Conservation (phyloP, 176 grass and related monocot species). For the Aegilops tauschii region DNA sequence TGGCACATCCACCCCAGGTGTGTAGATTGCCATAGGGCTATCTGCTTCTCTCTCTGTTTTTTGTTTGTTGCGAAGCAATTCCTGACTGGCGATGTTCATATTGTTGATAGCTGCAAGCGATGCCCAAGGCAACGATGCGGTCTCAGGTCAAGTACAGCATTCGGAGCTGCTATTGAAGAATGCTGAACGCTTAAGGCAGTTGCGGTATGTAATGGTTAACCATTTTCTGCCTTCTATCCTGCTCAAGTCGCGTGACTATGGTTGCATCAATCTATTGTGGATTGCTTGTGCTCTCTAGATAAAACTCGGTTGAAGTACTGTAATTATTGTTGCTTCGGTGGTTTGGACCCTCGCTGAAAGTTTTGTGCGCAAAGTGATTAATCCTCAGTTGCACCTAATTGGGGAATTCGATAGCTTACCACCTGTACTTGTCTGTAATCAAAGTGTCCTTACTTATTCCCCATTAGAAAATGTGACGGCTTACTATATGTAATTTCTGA, state of each 20-base stretch:
- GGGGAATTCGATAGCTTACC: conserved; percentile 5
- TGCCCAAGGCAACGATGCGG: conserved; percentile 22
- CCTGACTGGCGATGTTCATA: background rate
- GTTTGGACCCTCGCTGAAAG: background rate
- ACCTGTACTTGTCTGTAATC: conserved; percentile 3
- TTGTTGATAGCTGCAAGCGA: conserved; percentile 31
- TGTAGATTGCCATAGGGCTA: background rate
- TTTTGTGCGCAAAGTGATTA: background rate
- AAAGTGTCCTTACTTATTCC: background rate
- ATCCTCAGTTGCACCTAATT: background rate
- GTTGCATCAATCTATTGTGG: background rate
- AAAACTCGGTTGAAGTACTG: background rate
- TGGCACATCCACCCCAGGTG: conserved; percentile 37
- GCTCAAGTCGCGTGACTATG: background rate
- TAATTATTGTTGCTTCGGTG: background rate
- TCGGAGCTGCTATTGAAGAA: conserved; percentile 33
- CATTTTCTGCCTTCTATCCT: background rate
- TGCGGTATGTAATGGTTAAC: conserved; percentile 32
- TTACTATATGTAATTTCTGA: background rate
- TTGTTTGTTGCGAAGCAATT: background rate
- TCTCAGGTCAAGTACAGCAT: conserved; percentile 43
- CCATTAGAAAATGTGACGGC: background rate
- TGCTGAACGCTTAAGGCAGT: conserved; percentile 34
- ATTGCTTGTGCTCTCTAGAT: background rate
- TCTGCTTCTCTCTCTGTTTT: background rate